Conservation (phyloP, 352 stramenopile species). For the Pilasporangium apinafurcum region DNA sequence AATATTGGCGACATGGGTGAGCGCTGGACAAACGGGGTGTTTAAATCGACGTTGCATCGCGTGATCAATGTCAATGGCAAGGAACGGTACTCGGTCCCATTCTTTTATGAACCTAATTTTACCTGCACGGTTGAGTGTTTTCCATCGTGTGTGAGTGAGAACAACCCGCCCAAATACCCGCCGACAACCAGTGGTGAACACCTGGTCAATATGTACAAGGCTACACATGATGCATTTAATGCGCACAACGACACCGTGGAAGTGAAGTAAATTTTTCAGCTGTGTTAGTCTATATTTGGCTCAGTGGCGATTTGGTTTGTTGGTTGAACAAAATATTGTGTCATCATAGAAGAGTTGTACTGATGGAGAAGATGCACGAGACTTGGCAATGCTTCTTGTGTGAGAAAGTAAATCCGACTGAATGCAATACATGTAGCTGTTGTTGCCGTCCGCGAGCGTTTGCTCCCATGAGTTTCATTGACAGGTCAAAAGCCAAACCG, state of each 20-base stretch:
- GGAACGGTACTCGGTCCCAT: constrained; percentile 72
- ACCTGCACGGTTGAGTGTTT: constrained; percentile 59
- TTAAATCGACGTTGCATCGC: constrained; percentile 61
- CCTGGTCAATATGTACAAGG: constrained; percentile 67
- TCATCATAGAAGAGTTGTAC: too few species aligned
- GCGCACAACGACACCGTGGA: neutral
- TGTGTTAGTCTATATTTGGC: neutral
- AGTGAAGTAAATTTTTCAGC: neutral
- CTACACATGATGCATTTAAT: constrained; percentile 61
- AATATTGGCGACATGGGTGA: constrained; percentile 76
- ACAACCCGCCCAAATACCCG: constrained; percentile 43
- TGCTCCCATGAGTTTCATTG: constrained; percentile 5
- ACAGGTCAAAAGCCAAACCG: neutral
- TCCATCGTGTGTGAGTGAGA: constrained; percentile 39
- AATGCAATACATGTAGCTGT: neutral
- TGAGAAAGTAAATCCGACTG: constrained; percentile 4
- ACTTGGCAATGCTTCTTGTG: constrained; percentile 7
- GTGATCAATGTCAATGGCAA: constrained; percentile 52
- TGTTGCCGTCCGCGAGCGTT: constrained; percentile 4
- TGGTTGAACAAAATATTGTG: too few species aligned
- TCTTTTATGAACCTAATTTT: constrained; percentile 78
- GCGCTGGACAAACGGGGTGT: constrained; percentile 63
- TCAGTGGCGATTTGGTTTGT: too few species aligned
- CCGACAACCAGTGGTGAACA: constrained; percentile 72
- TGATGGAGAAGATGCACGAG: too few species aligned